Base-by-base conservation (phyloP, 345 rosid species). In the Barbarea vulgaris region DNA sequence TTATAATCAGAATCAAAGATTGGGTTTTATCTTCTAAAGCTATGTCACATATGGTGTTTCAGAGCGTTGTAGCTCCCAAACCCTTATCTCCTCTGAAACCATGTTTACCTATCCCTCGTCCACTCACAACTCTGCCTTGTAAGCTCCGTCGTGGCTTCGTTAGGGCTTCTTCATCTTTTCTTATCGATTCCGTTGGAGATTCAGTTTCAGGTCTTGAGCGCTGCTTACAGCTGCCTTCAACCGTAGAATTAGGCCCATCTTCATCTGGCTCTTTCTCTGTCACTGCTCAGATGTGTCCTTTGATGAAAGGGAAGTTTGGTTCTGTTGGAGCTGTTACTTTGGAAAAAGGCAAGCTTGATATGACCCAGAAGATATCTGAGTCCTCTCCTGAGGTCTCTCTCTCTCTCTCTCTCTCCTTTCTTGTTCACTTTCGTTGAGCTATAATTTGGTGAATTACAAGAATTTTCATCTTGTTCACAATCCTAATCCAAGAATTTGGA, bases 331-430 rank as follows among this genome's bases (percentile, higher is more conserved):
- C 96, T 31, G 96, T 90, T 7, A 95, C 99, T 27, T 80, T 95
- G 81, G 96, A 95, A 80, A 95, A 92, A 64, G 93, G 93, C 74
- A 95, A 92, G 78, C 88, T 91, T 18, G 95, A 89, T 70, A 17
- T 83, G 79, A 54, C 95, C 34, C 90, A 86, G 84, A 85, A 90
- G 73, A 78, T 79, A 73, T 47, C 88, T 46, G 76, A 70, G 72
- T 80, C 89, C 41, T 83, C 81, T 72, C 99, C 99, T 28, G 93
- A 95, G 97, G 98, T 94, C 27, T 24, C 81, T 64, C 61, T 53
- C 51, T 72, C 21, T 51, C 64, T 18, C 5, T 28, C 11, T n/a
- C 34, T 22, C 14, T 8, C 37, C 24, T 59, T 21, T 64, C 21
- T 41, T 1, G 4, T 36, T 52, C 21, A 3, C 9, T 18, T 47